Conservation (phyloP, 768 basidiomycete genomes). For the Suillus americanus region DNA sequence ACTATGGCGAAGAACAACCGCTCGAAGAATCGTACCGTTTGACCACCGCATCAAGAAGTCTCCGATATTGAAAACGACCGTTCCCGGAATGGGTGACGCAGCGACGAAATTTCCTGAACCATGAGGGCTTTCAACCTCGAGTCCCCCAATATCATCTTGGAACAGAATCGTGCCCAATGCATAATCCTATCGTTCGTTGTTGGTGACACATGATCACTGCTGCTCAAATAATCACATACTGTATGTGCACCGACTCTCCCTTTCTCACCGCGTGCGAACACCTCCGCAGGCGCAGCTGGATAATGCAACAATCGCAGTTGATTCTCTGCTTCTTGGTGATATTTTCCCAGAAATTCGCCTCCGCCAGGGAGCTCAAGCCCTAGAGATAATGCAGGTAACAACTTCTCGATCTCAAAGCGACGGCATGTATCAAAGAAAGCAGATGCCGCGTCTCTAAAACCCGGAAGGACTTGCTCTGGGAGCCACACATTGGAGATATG, state of each 20-base stretch:
- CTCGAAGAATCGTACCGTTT: constrained; percentile 17
- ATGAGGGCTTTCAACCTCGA: constrained; percentile 59
- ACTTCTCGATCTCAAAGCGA: constrained; percentile 29
- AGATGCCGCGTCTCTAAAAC: constrained; percentile 50
- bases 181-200: constrained; percentile 41
- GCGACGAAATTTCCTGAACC: constrained; percentile 43
- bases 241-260: constrained; percentile 37
- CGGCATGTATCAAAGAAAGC: constrained; percentile 49
- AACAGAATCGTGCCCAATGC: constrained; percentile 57
- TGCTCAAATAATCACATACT: constrained; percentile 2
- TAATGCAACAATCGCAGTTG: constrained; percentile 61
- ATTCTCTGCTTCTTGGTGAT: constrained; percentile 47
- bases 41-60: constrained; percentile 52
- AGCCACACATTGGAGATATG: constrained; percentile 59
- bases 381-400: constrained; percentile 50
- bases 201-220: background rate
- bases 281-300: constrained; percentile 34
- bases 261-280: constrained; percentile 29
- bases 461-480: constrained; percentile 49
- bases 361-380: constrained; percentile 41
- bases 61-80: constrained; percentile 52
- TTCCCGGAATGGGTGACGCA: constrained; percentile 43
- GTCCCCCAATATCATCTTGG: constrained; percentile 60
- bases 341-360: constrained; percentile 40
- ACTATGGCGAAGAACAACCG: background rate